Conservation (phyloP, 2,329 filamentous ascomycete species). For the Myriangium duriaei region DNA sequence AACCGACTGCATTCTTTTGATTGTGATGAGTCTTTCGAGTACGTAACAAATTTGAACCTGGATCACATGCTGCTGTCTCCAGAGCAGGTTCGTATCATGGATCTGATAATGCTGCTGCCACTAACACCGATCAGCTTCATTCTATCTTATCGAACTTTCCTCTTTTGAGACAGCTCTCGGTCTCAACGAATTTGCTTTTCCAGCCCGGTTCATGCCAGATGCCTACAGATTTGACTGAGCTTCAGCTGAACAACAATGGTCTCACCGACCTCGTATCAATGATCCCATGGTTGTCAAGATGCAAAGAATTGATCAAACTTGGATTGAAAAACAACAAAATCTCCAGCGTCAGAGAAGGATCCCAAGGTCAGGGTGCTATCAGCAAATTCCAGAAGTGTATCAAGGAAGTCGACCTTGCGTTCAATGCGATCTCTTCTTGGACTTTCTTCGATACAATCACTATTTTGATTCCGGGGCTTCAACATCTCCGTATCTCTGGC, state of each 20-base stretch:
- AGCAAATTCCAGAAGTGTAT: constrained; percentile 22
- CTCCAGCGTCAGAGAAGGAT: not conserved
- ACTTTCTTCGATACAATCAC: constrained; percentile 58
- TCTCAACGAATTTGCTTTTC: constrained; percentile 26
- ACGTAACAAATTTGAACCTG: constrained; percentile 33
- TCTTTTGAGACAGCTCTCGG: constrained; percentile 40
- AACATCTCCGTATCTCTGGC: constrained; percentile 64
- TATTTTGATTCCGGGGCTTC: constrained; percentile 57
- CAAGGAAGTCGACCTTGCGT: constrained; percentile 31
- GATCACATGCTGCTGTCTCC: constrained; percentile 34
- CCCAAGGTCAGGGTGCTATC: not conserved
- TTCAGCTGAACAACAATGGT: constrained; percentile 62
- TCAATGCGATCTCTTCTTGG: constrained; percentile 47
- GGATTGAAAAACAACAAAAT: constrained; percentile 68
- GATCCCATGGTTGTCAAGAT: constrained; percentile 26
- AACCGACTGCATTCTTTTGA: constrained; percentile 48
- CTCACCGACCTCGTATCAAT: constrained; percentile 46
- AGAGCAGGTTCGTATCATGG: constrained; percentile 19
- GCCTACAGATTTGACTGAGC: constrained; percentile 42
- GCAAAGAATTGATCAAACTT: constrained; percentile 39
- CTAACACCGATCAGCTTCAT: constrained; percentile 10
- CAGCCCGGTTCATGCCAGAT: constrained; percentile 27
- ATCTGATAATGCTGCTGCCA: too few relatives aligned
- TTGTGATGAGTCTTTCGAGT: not conserved
- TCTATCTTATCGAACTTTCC: constrained; percentile 39